These are phyloP conservation scores for Lagenidium giganteum DNA, from an alignment of 352 stramenopile genomes.

Conservation along the genomic window DNA sequence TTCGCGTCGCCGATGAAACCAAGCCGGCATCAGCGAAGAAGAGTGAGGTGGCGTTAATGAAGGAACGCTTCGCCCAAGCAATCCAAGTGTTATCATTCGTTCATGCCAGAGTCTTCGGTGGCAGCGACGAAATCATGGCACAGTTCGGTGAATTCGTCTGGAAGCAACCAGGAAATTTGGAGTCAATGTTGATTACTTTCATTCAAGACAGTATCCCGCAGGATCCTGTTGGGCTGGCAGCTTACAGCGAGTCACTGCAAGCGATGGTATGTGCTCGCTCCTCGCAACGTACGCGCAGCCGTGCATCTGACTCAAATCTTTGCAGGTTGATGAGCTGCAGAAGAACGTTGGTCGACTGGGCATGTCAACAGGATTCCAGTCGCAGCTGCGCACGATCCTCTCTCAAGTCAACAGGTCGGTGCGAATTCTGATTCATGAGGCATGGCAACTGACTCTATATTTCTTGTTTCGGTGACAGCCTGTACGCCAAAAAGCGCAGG, in stretches of 20 bases:
- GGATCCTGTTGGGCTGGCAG: conserved; percentile 36
- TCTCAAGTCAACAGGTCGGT: conserved; percentile 58
- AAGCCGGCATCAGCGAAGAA: conserved; percentile 9
- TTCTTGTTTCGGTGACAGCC: conserved; percentile 14
- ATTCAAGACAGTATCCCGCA: conserved; percentile 70
- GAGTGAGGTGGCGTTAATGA: conserved; percentile 21
- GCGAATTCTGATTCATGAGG: not conserved
- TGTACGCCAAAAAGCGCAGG: conserved; percentile 66
- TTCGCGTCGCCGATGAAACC: conserved; percentile 2
- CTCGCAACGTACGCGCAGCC: not conserved
- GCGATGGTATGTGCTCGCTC: conserved; percentile 25
- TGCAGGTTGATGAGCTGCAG: conserved; percentile 45
- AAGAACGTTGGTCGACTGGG: conserved; percentile 36
- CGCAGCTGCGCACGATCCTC: conserved; percentile 50
- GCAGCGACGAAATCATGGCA: conserved; percentile 40
- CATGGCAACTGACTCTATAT: too few relatives aligned
- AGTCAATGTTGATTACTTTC: conserved; percentile 53
- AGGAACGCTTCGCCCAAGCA: conserved; percentile 34
- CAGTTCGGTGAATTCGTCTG: conserved; percentile 49
- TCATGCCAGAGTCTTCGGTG: conserved; percentile 38
- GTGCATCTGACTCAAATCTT: not conserved
- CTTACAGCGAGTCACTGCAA: conserved; percentile 37
- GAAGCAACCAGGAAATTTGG: conserved; percentile 69
- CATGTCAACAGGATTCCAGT: too few relatives aligned
- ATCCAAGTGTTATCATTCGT: conserved; percentile 51